Base-by-base conservation (phyloP, 306 rosid genomes). In the Pueraria montana region DNA sequence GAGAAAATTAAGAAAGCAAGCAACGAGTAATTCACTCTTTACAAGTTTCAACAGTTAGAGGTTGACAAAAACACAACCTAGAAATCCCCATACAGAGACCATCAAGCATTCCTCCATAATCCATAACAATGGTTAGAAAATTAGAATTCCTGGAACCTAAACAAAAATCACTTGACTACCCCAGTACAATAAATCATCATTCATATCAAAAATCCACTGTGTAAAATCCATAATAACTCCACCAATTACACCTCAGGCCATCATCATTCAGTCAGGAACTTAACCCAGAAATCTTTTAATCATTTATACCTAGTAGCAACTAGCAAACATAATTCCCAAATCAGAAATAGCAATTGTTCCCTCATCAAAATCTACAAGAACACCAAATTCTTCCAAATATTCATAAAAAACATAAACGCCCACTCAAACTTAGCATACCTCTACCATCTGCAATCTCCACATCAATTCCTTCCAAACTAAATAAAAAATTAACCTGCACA, bases 1-100 rank as follows among this genome's bases (percentile, higher is more conserved):
- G 27, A 61, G 32, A 63, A 27, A 63, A 16, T 26, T 62, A 27
- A 20, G 36, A 74, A 74, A 3, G 52, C 34, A 74, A 3, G 52
- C 34, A 55, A 74, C 36, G 13, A 18, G 18, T n/a, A 55, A 38
- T 74, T 74, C 66, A 74, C 24, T 74, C 40, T 20, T n/a, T 36
- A 34, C 36, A 74, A 74, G 38, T 61, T 74, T 74, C 79, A n/a
- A 74, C 49, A 18, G 23, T 74, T 61, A 34, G 9, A 27, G 68
- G 52, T 36, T 21, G 79, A 23, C 24, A 55, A 30, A 62, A 63
- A 2, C 42, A 30, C 21, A 63, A 16, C 40, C 40, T 30, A 13
- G n/a, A 30, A 63, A 27, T 63, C 16, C 18, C n/a, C 40, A 20
- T 18, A 24, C 10, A 20, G 68, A 13, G 38, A 55, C 23, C 16